phyloP scores from a whole-genome alignment of 192 early-diverging fungal species.

The Rhizophlyctis rosea region DNA sequence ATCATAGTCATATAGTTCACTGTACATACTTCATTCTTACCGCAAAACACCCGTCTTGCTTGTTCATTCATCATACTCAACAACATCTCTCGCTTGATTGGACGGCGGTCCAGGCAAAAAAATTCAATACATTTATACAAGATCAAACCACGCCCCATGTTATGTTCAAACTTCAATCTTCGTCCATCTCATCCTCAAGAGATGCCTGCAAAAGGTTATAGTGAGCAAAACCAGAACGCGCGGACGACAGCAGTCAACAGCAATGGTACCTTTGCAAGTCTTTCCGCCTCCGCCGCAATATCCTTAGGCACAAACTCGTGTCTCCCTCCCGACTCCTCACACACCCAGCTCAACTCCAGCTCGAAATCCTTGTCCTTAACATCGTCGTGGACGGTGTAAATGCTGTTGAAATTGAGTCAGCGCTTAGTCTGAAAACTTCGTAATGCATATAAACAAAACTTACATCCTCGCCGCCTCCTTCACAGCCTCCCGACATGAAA shows the following conservation, averaged over 20 bases:
- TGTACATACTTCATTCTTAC: too few species aligned
- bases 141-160: too few species aligned
- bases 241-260: background rate
- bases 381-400: slow-evolving; percentile 93
- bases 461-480: slow-evolving; percentile 94
- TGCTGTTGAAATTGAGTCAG: slow-evolving; percentile 46
- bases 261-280: slow-evolving; percentile 60
- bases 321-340: slow-evolving; percentile 69
- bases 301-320: slow-evolving; percentile 88
- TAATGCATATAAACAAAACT: slow-evolving; percentile 19
- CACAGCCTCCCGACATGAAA: slow-evolving; percentile 81
- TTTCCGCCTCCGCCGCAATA: slow-evolving; percentile 80
- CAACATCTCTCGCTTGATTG: too few species aligned
- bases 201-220: slow-evolving; percentile 32
- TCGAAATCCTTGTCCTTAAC: slow-evolving; percentile 99
- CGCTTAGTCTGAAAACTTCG: background rate
- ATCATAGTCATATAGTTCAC: too few species aligned
- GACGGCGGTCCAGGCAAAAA: too few species aligned
- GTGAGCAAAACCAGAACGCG: background rate
- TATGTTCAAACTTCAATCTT: too few species aligned
- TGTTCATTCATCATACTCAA: too few species aligned
- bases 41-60: too few species aligned
- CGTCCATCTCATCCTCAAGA: slow-evolving; percentile 48
- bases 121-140: too few species aligned
- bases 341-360: slow-evolving; percentile 96